phyloP scores from a whole-genome alignment of 2,329 filamentous ascomycete species.

The Pseudocercospora fuligena region DNA sequence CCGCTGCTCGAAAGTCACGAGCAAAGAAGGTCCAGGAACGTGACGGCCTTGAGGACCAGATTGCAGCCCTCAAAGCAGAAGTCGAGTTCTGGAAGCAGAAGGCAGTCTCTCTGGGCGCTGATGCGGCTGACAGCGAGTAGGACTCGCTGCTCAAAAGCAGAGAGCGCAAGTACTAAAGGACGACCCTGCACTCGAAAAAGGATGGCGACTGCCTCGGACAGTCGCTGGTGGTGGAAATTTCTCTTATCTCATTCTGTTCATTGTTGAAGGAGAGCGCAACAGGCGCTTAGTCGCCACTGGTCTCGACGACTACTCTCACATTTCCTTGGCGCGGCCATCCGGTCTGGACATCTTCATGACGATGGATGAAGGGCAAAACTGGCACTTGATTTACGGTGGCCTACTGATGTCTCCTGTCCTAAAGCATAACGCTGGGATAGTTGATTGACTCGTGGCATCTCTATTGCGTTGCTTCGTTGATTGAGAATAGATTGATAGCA shows the following conservation, averaged over 20 bases:
- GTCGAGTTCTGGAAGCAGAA: conserved; percentile 42
- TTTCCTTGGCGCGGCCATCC: conserved; percentile 24
- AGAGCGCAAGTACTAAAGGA: background rate
- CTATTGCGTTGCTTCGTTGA: conserved; percentile 15
- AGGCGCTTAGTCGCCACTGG: conserved; percentile 27
- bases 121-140: conserved; percentile 19
- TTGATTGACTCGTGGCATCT: conserved; percentile 56
- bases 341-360: conserved; percentile 13
- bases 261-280: conserved; percentile 24
- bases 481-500: background rate
- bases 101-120: conserved; percentile 26
- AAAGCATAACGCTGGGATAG: conserved; percentile 35
- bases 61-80: conserved; percentile 56
- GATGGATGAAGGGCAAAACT: conserved; percentile 14
- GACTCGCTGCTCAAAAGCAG: background rate
- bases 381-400: background rate
- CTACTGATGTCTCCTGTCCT: conserved; percentile 55
- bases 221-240: conserved; percentile 32
- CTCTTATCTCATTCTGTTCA: conserved; percentile 17
- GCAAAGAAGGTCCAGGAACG: conserved; percentile 81
- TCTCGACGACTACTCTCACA: conserved; percentile 19
- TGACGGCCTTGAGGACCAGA: conserved; percentile 73
- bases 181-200: conserved; percentile 16
- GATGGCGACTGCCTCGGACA: conserved; percentile 14
- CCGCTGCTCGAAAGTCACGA: conserved; percentile 91